Percentiles rank a stretch among this genome's conserved stretches.
Conservation (phyloP, 1,284 basidiomycete species). For the Omphalotus olearius region DNA sequence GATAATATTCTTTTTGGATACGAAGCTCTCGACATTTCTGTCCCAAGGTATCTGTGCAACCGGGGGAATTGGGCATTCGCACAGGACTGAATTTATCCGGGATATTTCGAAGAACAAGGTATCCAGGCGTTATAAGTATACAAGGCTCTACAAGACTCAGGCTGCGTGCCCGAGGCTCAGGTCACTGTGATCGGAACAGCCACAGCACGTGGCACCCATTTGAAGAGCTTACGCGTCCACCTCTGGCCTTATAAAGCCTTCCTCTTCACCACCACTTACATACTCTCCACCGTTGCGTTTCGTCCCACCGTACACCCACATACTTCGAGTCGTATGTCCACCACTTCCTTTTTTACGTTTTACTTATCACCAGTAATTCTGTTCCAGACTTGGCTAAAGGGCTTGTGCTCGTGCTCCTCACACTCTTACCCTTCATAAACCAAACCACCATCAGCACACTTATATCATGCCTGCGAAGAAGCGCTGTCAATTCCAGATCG, state of each 20-base stretch:
- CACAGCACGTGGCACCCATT: background rate
- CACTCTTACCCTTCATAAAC: slow-evolving; percentile 1
- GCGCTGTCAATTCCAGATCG: slow-evolving; percentile 72
- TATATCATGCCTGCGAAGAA: slow-evolving; percentile 73
- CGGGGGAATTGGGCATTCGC: too few relatives aligned
- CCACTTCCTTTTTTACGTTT: background rate
- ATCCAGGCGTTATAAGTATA: too few relatives aligned
- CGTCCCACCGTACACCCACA: background rate
- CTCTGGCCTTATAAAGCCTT: slow-evolving; percentile 3
- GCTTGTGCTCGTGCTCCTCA: slow-evolving; percentile 6
- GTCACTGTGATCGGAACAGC: background rate
- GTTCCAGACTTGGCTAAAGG: background rate
- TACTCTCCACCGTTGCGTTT: too few relatives aligned
- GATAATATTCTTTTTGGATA: slow-evolving; percentile 1
- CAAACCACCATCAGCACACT: slow-evolving; percentile 12
- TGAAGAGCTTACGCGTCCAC: slow-evolving; percentile 8
- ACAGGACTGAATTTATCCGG: too few relatives aligned
- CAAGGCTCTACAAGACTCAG: too few relatives aligned
- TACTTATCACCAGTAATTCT: background rate
- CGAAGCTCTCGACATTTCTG: too few relatives aligned
- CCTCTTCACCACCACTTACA: background rate
- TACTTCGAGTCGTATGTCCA: background rate
- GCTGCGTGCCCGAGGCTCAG: too few relatives aligned
- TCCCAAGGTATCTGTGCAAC: too few relatives aligned
- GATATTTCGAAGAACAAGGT: too few relatives aligned